phyloP scores from a whole-genome alignment of 2,329 filamentous ascomycete species.

The Cryphonectria naterciae region DNA sequence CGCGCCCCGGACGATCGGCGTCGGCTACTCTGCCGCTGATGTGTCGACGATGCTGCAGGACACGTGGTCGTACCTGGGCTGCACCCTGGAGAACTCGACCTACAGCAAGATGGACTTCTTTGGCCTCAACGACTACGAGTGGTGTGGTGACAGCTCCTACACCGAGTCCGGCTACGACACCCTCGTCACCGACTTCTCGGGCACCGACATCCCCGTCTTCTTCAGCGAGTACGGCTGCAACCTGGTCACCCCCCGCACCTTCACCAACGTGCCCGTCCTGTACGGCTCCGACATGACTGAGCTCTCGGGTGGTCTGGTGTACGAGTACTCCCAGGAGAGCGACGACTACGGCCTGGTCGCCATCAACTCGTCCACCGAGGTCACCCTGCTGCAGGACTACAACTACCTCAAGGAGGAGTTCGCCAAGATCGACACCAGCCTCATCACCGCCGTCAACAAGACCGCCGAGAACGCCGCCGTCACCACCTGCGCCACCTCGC shows the following conservation, averaged over 20 bases:
- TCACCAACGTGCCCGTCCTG: slow-evolving; percentile 72
- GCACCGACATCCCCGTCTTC: slow-evolving; percentile 71
- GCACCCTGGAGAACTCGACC: slow-evolving; percentile 54
- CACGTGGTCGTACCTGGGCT: slow-evolving; percentile 73
- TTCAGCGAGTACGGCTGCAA: slow-evolving; percentile 81
- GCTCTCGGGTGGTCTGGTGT: slow-evolving; percentile 73
- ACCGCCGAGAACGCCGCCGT: slow-evolving; percentile 56
- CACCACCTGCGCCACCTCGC: slow-evolving; percentile 62
- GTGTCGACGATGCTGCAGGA: slow-evolving; percentile 70
- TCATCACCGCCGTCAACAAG: slow-evolving; percentile 63
- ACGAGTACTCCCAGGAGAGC: slow-evolving; percentile 73
- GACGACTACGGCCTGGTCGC: slow-evolving; percentile 65
- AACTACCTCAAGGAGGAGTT: slow-evolving; percentile 73
- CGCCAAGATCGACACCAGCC: slow-evolving; percentile 68
- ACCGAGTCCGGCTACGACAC: slow-evolving; percentile 38
- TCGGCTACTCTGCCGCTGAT: slow-evolving; percentile 77
- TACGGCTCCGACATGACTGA: slow-evolving; percentile 69
- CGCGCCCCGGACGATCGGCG: slow-evolving; percentile 66
- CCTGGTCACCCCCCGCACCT: slow-evolving; percentile 65
- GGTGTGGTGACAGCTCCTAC: slow-evolving; percentile 58
- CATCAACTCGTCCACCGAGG: slow-evolving; percentile 58
- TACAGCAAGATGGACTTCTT: slow-evolving; percentile 70
- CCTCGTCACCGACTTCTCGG: slow-evolving; percentile 63
- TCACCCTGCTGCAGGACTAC: slow-evolving; percentile 62
- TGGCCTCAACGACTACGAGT: slow-evolving; percentile 72